phyloP scores from a whole-genome alignment of 495 filamentous ascomycete genomes.

The Durotheca rogersii region DNA sequence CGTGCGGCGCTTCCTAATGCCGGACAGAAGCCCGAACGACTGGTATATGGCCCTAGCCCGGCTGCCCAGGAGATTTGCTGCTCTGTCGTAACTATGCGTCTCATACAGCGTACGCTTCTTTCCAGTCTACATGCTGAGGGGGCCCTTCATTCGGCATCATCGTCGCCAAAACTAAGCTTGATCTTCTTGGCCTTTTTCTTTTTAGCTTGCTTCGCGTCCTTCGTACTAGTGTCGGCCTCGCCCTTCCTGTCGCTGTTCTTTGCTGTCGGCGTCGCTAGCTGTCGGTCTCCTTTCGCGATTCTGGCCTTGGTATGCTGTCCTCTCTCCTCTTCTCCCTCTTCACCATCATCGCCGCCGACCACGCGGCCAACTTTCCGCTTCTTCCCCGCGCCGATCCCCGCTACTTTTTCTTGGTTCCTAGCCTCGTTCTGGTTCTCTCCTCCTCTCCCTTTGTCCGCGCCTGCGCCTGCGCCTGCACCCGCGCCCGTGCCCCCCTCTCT shows the following conservation, averaged over 20 bases:
- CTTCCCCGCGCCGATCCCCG: constrained; percentile 44
- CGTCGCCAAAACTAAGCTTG: constrained; percentile 59
- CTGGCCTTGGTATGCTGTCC: not conserved
- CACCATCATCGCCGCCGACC: constrained; percentile 40
- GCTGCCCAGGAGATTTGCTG: too few relatives aligned
- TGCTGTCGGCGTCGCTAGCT: not conserved
- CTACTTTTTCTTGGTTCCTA: constrained; percentile 36
- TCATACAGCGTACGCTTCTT: too few relatives aligned
- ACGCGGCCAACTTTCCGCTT: constrained; percentile 53
- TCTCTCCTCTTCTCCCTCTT: constrained; percentile 17
- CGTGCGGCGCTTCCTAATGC: too few relatives aligned
- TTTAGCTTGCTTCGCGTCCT: constrained; percentile 22
- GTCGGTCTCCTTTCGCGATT: constrained; percentile 5
- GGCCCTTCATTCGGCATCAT: constrained; percentile 41
- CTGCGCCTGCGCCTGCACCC: constrained; percentile 1
- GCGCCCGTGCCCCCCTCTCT: too few relatives aligned
- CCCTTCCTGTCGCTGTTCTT: constrained; percentile 6
- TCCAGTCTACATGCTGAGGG: not conserved
- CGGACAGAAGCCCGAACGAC: too few relatives aligned
- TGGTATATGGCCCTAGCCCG: too few relatives aligned
- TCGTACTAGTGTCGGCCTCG: constrained; percentile 25
- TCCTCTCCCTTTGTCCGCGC: not conserved
- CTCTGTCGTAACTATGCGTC: too few relatives aligned
- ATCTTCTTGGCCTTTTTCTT: constrained; percentile 59
- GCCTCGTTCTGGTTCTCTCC: constrained; percentile 12